These are phyloP conservation scores for Phytophthora tentaculata DNA, from an alignment of 352 stramenopile genomes.

Conservation along the genomic window DNA sequence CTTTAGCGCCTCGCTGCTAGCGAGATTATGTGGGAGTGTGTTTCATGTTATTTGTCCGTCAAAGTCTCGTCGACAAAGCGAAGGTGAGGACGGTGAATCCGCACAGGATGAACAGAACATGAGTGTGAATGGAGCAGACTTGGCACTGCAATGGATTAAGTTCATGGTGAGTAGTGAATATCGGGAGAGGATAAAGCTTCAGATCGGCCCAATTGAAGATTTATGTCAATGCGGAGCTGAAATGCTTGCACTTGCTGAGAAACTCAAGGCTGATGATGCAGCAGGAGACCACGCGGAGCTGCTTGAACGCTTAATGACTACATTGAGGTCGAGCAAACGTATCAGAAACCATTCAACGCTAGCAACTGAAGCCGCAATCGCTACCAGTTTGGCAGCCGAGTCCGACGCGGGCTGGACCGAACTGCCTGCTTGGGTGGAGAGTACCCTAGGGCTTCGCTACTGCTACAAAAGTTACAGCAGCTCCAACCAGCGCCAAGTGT, in stretches of 20 bases:
- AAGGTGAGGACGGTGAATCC: conserved; percentile 9
- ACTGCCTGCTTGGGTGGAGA: conserved; percentile 49
- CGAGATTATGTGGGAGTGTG: conserved; percentile 57
- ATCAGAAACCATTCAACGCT: conserved; percentile 57
- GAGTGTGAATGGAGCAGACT: conserved; percentile 38
- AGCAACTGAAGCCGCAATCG: conserved; percentile 30
- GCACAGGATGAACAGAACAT: conserved; percentile 6
- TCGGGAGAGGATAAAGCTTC: conserved; percentile 68
- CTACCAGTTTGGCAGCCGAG: conserved; percentile 15
- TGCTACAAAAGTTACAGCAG: conserved; percentile 36
- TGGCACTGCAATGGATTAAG: conserved; percentile 64
- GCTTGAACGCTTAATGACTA: conserved; percentile 45
- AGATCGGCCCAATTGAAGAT: conserved; percentile 60
- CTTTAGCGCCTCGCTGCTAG: conserved; percentile 62
- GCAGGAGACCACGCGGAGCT: conserved; percentile 11
- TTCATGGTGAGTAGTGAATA: conserved; percentile 71
- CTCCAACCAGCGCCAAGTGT: conserved; percentile 32
- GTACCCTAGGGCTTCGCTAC: conserved; percentile 53
- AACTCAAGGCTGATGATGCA: conserved; percentile 28
- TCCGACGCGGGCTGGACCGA: conserved; percentile 36
- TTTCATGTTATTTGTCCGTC: conserved; percentile 28
- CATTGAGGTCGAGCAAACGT: conserved; percentile 54
- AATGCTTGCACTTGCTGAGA: conserved; percentile 51
- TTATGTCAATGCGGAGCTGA: conserved; percentile 65
- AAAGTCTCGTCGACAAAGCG: conserved; percentile 14